Evolutionary conservation across 495 filamentous ascomycete genomes (phyloP), one percentile per base, ranked within the genome.

Genomic region (Neurospora sp.): DNA sequence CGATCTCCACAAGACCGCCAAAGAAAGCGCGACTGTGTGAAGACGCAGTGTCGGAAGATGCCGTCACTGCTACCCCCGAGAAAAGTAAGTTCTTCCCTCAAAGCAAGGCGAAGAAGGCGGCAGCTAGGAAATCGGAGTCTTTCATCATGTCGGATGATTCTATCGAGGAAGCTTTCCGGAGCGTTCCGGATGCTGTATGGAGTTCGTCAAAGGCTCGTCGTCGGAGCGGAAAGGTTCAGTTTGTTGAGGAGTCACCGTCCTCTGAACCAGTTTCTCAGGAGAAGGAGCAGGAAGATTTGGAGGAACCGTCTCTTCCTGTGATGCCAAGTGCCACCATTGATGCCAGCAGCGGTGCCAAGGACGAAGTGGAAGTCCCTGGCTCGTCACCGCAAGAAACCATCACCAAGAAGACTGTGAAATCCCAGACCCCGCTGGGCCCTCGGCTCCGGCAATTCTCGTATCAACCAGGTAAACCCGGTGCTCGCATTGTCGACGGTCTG

Each of bases 1-100:
- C 54, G 23, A 35, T 66, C 54, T 77, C 78, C 35, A 72, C 73
- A n/a, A 79, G 84, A 71, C 85, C 85, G 71, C 79, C 84, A 72
- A 86, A 86, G 81, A 86, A 86, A 78, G 82, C 83, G 70, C 81
- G 85, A 39, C 73, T 86, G 37, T 86, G 85, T 40, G 81, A 84
- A 8, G 85, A 86, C 41, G 72, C 72, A 70, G 71, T 72, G 27
- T 74, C 20, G 69, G 73, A 39, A 37, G 74, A 72, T 39, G 73
- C 69, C n/a, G 69, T 77, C 23, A 71, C 20, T 10, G 78, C 79
- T 37, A 72, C 73, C 20, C 72, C 72, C 4, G 78, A 81, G 69
- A 80, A 72, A 31, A 86, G 85, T 76, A 84, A 81, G 54, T 86
- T 83, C 75, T 86, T 86, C 70, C 41, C 82, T 38, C 70, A 73